A percentile compares a stretch with the other conserved stretches of the same genome.
phyloP scores from a whole-genome alignment of 805 yeast genomes.

The Candida ipomoeae region DNA sequence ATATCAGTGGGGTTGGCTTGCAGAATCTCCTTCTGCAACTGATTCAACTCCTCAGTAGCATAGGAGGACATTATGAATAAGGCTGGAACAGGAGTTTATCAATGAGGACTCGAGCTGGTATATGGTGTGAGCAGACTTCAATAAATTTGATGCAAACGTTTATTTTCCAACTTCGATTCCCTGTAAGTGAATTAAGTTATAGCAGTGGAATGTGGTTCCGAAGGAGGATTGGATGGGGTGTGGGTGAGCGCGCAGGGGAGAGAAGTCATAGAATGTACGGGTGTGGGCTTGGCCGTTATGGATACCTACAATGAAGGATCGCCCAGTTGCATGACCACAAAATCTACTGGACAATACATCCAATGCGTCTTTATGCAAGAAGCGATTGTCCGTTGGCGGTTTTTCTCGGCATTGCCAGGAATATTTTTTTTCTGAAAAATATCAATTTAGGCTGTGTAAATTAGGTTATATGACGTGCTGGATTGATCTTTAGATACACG shows the following conservation, averaged over 20 bases:
- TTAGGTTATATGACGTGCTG: not conserved
- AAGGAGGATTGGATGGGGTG: not conserved
- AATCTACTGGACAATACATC: not conserved
- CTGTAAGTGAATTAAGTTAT: not conserved
- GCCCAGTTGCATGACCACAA: not conserved
- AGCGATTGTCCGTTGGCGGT: not conserved
- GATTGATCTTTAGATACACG: not conserved
- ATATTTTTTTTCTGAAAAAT: not conserved
- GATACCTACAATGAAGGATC: not conserved
- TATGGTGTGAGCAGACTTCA: not conserved
- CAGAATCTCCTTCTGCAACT: conserved; percentile 53
- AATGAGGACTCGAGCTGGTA: not conserved
- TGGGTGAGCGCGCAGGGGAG: conserved; percentile 8
- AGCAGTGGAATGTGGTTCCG: not conserved
- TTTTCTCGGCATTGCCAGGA: not conserved
- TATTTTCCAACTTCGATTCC: not conserved
- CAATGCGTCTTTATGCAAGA: not conserved
- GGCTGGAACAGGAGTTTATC: not conserved
- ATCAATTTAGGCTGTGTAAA: not conserved
- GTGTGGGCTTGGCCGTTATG: conserved; percentile 2
- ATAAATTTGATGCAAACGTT: not conserved
- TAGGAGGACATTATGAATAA: conserved; percentile 12
- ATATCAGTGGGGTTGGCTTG: conserved; percentile 60
- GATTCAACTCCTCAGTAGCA: conserved; percentile 50
- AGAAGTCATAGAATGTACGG: conserved; percentile 6